These are phyloP conservation scores for Naematelia aurantialba DNA, from an alignment of 768 basidiomycete species.

Conservation along the genomic window DNA sequence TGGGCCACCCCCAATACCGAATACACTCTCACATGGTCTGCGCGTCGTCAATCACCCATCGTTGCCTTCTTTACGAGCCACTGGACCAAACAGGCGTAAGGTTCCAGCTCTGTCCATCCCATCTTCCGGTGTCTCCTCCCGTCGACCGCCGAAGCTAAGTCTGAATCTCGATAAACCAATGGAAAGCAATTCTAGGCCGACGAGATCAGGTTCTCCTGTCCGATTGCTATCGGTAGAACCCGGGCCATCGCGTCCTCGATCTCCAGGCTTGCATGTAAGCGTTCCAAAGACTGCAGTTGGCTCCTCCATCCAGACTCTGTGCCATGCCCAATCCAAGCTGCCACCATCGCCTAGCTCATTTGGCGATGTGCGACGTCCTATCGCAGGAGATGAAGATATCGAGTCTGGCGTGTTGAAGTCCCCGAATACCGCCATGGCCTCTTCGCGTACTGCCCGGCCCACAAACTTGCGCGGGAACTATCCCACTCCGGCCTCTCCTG, in stretches of 20 bases:
- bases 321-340: slow-evolving; percentile 26
- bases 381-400: background rate
- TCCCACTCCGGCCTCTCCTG: background rate
- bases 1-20: slow-evolving; percentile 28
- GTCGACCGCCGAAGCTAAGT: slow-evolving; percentile 32
- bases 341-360: slow-evolving; percentile 39
- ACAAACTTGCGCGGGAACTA: background rate
- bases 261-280: slow-evolving; percentile 6
- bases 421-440: background rate
- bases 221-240: background rate
- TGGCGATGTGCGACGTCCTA: slow-evolving; percentile 22
- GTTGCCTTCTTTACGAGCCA: slow-evolving; percentile 51
- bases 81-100: slow-evolving; percentile 59
- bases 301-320: slow-evolving; percentile 26
- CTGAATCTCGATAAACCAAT: slow-evolving; percentile 35
- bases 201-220: background rate
- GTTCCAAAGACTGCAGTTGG: background rate
- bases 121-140: slow-evolving; percentile 7
- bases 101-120: slow-evolving; percentile 42
- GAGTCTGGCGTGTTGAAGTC: background rate
- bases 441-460: slow-evolving; percentile 3
- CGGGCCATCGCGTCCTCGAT: background rate
- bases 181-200: slow-evolving; percentile 16
- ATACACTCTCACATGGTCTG: slow-evolving; percentile 7
- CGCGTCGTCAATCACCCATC: slow-evolving; percentile 35